phyloP scores from a whole-genome alignment of 2,329 filamentous ascomycete genomes.

The Cercospora citrullina region DNA sequence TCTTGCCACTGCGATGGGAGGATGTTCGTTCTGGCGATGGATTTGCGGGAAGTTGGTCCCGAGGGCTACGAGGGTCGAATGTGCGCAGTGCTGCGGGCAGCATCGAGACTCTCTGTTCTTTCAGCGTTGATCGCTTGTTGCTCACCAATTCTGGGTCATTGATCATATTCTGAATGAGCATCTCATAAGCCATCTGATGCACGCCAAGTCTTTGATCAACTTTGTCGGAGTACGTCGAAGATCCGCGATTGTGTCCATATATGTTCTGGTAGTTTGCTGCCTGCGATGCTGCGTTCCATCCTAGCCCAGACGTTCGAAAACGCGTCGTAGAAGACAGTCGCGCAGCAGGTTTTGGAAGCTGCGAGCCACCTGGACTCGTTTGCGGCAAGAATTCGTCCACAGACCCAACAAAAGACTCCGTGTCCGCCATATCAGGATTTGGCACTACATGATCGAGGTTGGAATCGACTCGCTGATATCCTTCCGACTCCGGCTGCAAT shows the following conservation, averaged over 20 bases:
- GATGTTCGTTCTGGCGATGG: conserved; percentile 12
- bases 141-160: conserved; percentile 31
- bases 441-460: conserved; percentile 15
- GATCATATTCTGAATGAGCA: conserved; percentile 38
- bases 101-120: conserved; percentile 25
- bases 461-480: conserved; percentile 33
- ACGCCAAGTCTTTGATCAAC: conserved; percentile 35
- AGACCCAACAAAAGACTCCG: conserved; percentile 34
- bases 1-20: conserved; percentile 28
- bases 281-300: neutral
- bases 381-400: conserved; percentile 32
- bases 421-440: conserved; percentile 7
- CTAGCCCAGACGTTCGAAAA: conserved; percentile 19
- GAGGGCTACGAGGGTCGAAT: conserved; percentile 32
- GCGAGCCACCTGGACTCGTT: conserved; percentile 18
- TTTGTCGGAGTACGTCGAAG: conserved; percentile 25
- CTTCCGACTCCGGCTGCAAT: conserved; percentile 26
- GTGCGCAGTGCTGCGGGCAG: conserved; percentile 27
- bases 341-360: conserved; percentile 22
- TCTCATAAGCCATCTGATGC: conserved; percentile 38
- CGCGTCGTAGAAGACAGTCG: conserved; percentile 18
- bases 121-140: conserved; percentile 12
- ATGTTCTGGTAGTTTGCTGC: conserved; percentile 7
- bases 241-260: conserved; percentile 1
- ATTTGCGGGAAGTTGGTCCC: conserved; percentile 17